Conservation (phyloP, 495 filamentous ascomycete species). For the Hypoxylon crocopeplum region DNA sequence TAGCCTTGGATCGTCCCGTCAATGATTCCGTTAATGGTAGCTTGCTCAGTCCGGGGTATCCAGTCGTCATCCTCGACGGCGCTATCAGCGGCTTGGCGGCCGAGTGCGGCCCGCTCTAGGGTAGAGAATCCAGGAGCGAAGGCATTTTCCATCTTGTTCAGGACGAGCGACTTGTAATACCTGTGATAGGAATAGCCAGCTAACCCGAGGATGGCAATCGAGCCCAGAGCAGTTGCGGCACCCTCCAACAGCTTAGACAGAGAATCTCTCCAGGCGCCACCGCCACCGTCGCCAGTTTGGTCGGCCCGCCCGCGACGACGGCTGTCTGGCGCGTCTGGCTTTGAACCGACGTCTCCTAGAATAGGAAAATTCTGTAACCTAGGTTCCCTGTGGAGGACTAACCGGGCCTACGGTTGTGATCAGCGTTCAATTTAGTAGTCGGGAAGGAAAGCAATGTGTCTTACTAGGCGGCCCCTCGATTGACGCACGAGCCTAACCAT, state of each 20-base stretch:
- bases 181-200: not conserved
- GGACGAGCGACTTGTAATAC: not conserved
- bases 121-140: not conserved
- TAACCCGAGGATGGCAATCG: not conserved
- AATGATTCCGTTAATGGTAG: not conserved
- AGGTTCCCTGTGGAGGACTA: not conserved
- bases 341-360: not conserved
- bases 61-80: not conserved
- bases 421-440: not conserved
- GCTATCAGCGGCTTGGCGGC: not conserved
- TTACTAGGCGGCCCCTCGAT: not conserved
- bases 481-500: not conserved
- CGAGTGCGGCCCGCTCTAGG: not conserved
- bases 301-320: too few species aligned
- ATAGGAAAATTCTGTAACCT: not conserved
- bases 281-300: not conserved
- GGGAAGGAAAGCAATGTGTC: not conserved
- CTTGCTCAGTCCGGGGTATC: not conserved
- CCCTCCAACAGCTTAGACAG: not conserved
- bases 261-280: not conserved
- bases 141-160: not conserved
- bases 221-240: not conserved
- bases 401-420: not conserved
- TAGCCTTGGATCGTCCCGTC: not conserved
- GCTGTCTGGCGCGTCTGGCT: not conserved